phyloP scores from a whole-genome alignment of 331 rosid genomes.

The Spiraea crenata region DNA sequence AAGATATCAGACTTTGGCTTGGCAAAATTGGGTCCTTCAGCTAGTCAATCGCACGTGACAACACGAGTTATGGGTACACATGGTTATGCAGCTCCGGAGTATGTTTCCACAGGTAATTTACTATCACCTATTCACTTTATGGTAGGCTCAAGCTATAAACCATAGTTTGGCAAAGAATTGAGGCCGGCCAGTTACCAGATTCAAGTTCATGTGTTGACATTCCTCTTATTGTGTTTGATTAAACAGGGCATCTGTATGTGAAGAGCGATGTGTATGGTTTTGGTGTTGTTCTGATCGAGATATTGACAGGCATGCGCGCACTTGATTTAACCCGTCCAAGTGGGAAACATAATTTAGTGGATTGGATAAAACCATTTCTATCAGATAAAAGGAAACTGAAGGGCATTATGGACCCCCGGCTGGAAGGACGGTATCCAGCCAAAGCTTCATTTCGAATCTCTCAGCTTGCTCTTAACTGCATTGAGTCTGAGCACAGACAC shows the following conservation, averaged over 20 bases:
- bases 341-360: conserved; percentile 61
- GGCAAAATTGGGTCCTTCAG: conserved; percentile 97
- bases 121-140: not conserved
- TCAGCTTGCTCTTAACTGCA: conserved; percentile 66
- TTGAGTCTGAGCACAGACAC: conserved; percentile 73
- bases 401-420: conserved; percentile 60
- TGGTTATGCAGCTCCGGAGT: conserved; percentile 98
- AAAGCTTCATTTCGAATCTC: conserved; percentile 79
- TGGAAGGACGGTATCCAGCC: conserved; percentile 70
- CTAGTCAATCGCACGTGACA: conserved; percentile 88
- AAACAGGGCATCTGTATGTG: conserved; percentile 78
- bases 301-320: conserved; percentile 68
- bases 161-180: not conserved
- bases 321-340: conserved; percentile 67
- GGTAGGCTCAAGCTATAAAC: not conserved
- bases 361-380: conserved; percentile 77
- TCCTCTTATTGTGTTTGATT: not conserved
- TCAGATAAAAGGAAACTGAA: conserved; percentile 68
- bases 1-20: conserved; percentile 96
- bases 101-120: conserved; percentile 74
- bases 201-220: conserved; percentile 4
- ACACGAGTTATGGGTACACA: conserved; percentile 95
- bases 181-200: not conserved
- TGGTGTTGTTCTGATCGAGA: conserved; percentile 90
- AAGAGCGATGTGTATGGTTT: conserved; percentile 93